Evolutionary conservation across 192 early-diverging fungal species (phyloP), one percentile per base, ranked within the genome.

Genomic region (Funneliformis mosseae): DNA sequence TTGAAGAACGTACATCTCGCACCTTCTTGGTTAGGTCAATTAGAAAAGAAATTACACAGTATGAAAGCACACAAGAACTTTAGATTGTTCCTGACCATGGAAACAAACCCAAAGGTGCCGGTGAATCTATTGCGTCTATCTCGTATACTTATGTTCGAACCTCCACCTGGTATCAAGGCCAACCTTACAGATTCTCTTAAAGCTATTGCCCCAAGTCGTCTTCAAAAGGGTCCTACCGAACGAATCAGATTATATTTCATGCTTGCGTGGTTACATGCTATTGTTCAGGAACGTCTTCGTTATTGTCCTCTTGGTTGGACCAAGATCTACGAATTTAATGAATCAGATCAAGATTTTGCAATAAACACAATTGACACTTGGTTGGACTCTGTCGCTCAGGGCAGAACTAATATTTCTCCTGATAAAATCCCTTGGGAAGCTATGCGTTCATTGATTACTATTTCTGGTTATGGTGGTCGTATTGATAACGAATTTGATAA

Each of bases 1-100:
- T 88, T 99, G 73, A 97, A 98, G 87, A 99, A 99, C 84, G 98
- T 98, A n/a, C 98, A 99, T 80, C 85, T 99, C 70, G 96, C 98
- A 38, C 90, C 96, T 1, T 84, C 90, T 5, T 99, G 98, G 98
- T 89, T 99, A 7, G 90, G 91, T 60, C 94, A 96, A 83, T 90
- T 99, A 7, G 97, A 99, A 88, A 99, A 99, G 91, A 89, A 92
- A 78, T 85, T 99, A 78, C 94, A 97, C 78, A 89, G 91, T 45
- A 81, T 97, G 83, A 96, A 96, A 78, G 87, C 97, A 2, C 89
- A 96, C 84, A 86, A 83, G 21, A 89, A 88, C 59, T 99, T 99
- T 92, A 90, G 97, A 55, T 87, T 99, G 67, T 99, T 99, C 88
- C 86, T 99, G 80, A 99, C 98, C 3, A 97, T 95, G 91, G 98